Conservation (phyloP, 176 grass and related monocot genomes). For the Oryza coarctata region DNA sequence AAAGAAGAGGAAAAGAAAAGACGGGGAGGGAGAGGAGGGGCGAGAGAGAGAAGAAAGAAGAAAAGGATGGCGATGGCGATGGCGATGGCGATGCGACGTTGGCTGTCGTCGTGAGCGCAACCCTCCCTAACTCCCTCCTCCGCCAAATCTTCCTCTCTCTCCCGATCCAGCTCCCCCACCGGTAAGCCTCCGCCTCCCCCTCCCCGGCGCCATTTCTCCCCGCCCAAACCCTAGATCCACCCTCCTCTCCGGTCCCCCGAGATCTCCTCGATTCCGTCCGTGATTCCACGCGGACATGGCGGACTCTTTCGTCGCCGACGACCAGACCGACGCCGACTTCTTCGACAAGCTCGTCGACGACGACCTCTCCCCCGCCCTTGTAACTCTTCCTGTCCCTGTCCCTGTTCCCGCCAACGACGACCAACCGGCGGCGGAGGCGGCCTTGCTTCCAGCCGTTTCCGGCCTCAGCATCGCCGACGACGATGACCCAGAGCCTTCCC, state of each 20-base stretch:
- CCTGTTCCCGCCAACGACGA: neutral
- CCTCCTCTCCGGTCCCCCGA: slow-evolving; percentile 14
- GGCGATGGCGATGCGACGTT: slow-evolving; percentile 33
- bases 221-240: slow-evolving; percentile 46
- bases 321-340: slow-evolving; percentile 91
- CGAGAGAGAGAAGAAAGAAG: neutral
- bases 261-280: slow-evolving; percentile 19
- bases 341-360: slow-evolving; percentile 88
- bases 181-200: neutral
- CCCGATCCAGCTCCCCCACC: slow-evolving; percentile 6
- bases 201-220: neutral
- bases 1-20: accelerated
- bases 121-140: too few relatives aligned
- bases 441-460: slow-evolving; percentile 22
- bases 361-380: neutral
- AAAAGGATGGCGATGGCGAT: too few relatives aligned
- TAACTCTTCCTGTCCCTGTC: neutral
- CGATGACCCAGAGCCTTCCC: slow-evolving; percentile 11
- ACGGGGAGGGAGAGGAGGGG: too few relatives aligned
- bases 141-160: too few relatives aligned
- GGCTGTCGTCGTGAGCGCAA: slow-evolving; percentile 30
- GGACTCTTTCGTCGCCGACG: slow-evolving; percentile 46
- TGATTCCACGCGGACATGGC: slow-evolving; percentile 35
- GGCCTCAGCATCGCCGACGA: slow-evolving; percentile 35
- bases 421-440: slow-evolving; percentile 17